Base-by-base conservation (phyloP, 2,329 filamentous ascomycete genomes). In the Penicillium sp. region DNA sequence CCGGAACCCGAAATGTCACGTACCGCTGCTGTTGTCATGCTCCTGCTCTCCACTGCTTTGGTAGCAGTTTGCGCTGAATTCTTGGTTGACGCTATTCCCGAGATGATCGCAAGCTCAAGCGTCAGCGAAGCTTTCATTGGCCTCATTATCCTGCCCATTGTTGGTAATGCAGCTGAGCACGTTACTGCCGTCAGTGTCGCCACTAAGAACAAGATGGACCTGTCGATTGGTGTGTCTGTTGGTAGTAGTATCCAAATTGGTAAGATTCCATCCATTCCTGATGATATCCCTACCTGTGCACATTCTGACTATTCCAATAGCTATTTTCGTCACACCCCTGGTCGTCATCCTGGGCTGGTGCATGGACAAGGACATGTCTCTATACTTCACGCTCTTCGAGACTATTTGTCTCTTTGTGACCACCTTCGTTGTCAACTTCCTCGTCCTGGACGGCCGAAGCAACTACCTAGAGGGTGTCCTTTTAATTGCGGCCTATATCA, bases 91-190 rank as follows among this genome's bases (percentile, higher is more conserved):
- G 86, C 87, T 38, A 93, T 93, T 64, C 84, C 89, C 52, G 81
- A 80, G 6, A 86, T 93, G 73, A 85, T 89, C 2, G 75, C 78
- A 19, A 74, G 79, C 4, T 86, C 84, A 15, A 76, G 75, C 13
- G 78, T 93, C 58, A 89, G 83, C 61, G 82, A 90, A 69, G 88
- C 89, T 35, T 93, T 93, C 62, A 87, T 93, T 60, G 90, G 90
- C 67, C 81, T 93, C 12, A 92, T 93, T 66, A 85, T 93, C 52
- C 78, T 93, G 5, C 89, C 89, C 9, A 91, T 93, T 66, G 89
- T 92, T n/a, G 89, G 89, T 40, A 93, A 93, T 67, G 89, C 89
- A 2, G 89, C 89, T 15, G 89, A 93, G 76, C 89, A 93, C 78
- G 88, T 89, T 21, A 92, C 89, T 0, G 89, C 89, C 7, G 89